Conservation (phyloP, 805 yeast species). For the Tetrapisispora phaffii region DNA sequence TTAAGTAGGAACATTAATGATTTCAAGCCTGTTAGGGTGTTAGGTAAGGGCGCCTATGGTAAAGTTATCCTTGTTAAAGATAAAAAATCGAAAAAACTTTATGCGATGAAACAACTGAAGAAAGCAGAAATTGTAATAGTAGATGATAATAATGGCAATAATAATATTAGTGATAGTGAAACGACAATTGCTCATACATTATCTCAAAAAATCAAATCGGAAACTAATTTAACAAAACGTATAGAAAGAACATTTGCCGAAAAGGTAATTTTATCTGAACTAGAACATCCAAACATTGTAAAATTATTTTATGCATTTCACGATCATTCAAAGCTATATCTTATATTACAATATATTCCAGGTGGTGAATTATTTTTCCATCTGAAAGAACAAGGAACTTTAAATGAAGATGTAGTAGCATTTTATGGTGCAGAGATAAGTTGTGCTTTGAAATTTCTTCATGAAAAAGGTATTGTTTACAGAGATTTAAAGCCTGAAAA, state of each 20-base stretch:
- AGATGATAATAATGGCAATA: constrained; percentile 19
- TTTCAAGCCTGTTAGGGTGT: constrained; percentile 63
- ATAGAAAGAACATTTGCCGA: constrained; percentile 76
- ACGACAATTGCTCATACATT: neutral
- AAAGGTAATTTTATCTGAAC: constrained; percentile 56
- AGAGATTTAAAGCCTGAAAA: constrained; percentile 86
- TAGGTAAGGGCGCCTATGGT: constrained; percentile 86
- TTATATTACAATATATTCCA: constrained; percentile 70
- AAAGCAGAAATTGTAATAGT: constrained; percentile 68
- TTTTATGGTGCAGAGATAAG: constrained; percentile 76
- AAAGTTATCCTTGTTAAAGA: constrained; percentile 74
- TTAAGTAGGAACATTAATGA: constrained; percentile 34
- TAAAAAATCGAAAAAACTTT: constrained; percentile 47
- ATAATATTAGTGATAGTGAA: constrained; percentile 3
- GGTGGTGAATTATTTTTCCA: constrained; percentile 72
- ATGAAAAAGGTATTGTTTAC: constrained; percentile 71
- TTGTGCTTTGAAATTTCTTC: constrained; percentile 66
- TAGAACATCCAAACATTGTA: constrained; percentile 74
- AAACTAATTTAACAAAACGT: constrained; percentile 31
- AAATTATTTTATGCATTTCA: constrained; percentile 76
- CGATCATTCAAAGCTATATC: constrained; percentile 63
- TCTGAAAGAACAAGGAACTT: constrained; percentile 32
- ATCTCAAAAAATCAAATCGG: neutral
- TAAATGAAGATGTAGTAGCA: constrained; percentile 57
- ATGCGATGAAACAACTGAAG: constrained; percentile 77